These are phyloP conservation scores for Cladophialophora bantiana DNA, from an alignment of 2,329 filamentous ascomycete species.

Conservation along the genomic window DNA sequence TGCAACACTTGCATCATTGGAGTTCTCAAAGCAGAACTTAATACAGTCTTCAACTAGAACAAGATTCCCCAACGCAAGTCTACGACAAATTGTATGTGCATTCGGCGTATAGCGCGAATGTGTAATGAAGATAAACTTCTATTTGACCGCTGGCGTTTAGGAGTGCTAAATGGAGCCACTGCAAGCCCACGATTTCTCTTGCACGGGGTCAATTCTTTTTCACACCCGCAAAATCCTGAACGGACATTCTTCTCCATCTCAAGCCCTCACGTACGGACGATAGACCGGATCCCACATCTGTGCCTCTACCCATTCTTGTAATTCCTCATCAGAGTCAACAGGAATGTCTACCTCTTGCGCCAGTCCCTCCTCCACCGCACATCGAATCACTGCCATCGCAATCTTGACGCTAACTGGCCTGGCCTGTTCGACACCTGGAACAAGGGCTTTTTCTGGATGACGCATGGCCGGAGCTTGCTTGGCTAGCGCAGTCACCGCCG, in stretches of 20 bases:
- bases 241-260: neutral
- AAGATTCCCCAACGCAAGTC: neutral
- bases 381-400: constrained; percentile 75
- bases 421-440: constrained; percentile 79
- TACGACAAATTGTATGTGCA: neutral
- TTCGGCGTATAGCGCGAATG: neutral
- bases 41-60: no score
- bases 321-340: constrained; percentile 43
- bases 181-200: neutral
- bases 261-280: constrained; percentile 24
- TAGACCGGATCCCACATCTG: constrained; percentile 55
- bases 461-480: constrained; percentile 73
- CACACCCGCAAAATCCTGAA: neutral
- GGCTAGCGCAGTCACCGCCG: constrained; percentile 76
- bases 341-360: constrained; percentile 72
- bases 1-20: neutral
- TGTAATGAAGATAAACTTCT: neutral
- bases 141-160: no score
- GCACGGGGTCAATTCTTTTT: neutral
- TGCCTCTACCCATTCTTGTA: constrained; percentile 50
- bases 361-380: constrained; percentile 73
- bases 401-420: constrained; percentile 78
- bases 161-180: neutral
- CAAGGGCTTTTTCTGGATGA: constrained; percentile 68
- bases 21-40: neutral